Evolutionary conservation across 495 filamentous ascomycete genomes (phyloP), one percentile per base, ranked within the genome.

Genomic region (Rostrohypoxylon terebratum): DNA sequence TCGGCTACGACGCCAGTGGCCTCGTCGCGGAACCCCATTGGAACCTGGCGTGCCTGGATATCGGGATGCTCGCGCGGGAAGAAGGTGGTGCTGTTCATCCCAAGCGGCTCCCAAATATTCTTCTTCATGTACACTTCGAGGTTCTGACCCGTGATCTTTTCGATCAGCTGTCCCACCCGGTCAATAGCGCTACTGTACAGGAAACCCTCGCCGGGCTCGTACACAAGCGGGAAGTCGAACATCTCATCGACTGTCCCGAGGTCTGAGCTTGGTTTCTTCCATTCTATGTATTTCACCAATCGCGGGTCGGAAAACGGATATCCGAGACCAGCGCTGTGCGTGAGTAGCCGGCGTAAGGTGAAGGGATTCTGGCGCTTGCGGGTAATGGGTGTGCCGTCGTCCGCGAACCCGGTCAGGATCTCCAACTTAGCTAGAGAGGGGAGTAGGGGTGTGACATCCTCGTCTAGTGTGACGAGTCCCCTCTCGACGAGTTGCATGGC

Each of bases 181-280:
- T 89, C 86, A 1, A 86, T 71, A n/a, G 82, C 78, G 1, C 75
- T 64, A 2, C 85, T 80, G 64, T 88, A 89, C 51, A 77, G 71
- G 82, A 82, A 89, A 14, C 77, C 74, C 2, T 76, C 76, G 1
- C 87, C 87, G 0, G 86, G 87, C 33, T 87, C 81, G 69, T 81
- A 86, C 11, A 77, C 44, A 5, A 87, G 79, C 8, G 86, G 85
- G 31, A 78, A 68, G 38, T 59, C 68, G 53, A 80, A 85, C 4
- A 65, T 54, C 34, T 83, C 79, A 36, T 76, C 75, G 3, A 76
- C 44, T 3, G 65, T 75, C 14, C 50, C 69, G 20, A 63, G 13
- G 7, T 64, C 59, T 40, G 59, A 40, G 50, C 50, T 11, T 42
- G 60, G 38, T 16, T 69, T 69, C 16, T 69, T 70, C 55, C 72